Conservation (phyloP, 345 rosid species). For the Salix brachista region DNA sequence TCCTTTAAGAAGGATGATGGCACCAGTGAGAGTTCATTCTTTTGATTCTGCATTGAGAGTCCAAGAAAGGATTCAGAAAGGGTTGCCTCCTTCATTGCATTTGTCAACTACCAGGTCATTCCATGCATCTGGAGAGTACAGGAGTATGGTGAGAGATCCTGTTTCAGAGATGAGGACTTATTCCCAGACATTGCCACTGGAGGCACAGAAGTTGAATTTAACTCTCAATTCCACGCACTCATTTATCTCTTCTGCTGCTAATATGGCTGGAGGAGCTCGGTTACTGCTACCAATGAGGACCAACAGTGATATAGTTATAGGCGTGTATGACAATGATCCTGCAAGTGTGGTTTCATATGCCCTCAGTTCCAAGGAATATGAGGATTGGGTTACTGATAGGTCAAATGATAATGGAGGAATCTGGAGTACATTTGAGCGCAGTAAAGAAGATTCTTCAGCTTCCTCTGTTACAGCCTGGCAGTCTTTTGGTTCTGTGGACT, state of each 20-base stretch:
- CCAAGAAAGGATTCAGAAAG: slow-evolving; percentile 58
- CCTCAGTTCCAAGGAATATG: slow-evolving; percentile 73
- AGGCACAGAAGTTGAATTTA: slow-evolving; percentile 61
- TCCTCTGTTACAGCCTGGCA: slow-evolving; percentile 61
- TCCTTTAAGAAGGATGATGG: slow-evolving; percentile 42
- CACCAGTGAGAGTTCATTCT: slow-evolving; percentile 68
- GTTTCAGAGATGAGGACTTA: slow-evolving; percentile 54
- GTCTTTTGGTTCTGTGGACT: slow-evolving; percentile 55
- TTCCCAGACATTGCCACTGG: slow-evolving; percentile 59
- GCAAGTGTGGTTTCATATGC: slow-evolving; percentile 87
- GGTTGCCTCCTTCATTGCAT: slow-evolving; percentile 52
- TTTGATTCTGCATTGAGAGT: slow-evolving; percentile 79
- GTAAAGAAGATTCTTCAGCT: slow-evolving; percentile 39
- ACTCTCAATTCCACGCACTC: slow-evolving; percentile 45
- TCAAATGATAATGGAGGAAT: slow-evolving; percentile 40
- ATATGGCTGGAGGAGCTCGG: slow-evolving; percentile 72
- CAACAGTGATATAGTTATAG: slow-evolving; percentile 56
- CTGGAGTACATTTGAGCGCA: slow-evolving; percentile 31
- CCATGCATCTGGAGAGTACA: slow-evolving; percentile 85
- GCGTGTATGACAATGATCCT: slow-evolving; percentile 90
- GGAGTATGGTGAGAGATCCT: slow-evolving; percentile 79
- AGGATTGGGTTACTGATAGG: slow-evolving; percentile 57
- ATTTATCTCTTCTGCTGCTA: slow-evolving; percentile 55
- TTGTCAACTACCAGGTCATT: slow-evolving; percentile 62
- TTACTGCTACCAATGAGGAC: slow-evolving; percentile 61